Evolutionary conservation across 352 stramenopile species (phyloP), one percentile per base, ranked within the genome.

Genomic region (Detonula confervacea): DNA sequence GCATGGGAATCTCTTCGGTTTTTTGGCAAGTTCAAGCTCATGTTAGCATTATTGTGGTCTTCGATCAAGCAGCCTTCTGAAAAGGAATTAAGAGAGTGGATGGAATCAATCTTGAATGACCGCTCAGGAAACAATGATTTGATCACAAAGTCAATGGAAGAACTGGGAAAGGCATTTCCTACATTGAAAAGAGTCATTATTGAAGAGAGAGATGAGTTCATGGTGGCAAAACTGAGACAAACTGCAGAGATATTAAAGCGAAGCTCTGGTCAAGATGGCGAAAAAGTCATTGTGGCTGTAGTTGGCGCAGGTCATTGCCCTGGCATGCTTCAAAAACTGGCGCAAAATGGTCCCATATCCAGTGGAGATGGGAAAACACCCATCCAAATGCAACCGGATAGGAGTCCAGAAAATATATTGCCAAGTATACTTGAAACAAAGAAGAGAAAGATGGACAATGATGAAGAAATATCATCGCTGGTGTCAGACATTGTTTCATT

Each of bases 21-120:
- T 9, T 89, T 86, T 77, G 81, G 82, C 0, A 94, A 94, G 68
- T 75, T 86, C 11, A 92, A 92, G 76, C 66, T 93, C 1, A 56
- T 93, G 55, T 22, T 84, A 49, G 80, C 70, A 27, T 80, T 94
- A 59, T 25, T 93, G 2, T 87, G 84, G 71, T 84, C 69, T n/a
- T 89, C 77, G 0, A 81, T 92, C 14, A 47, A 56, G 35, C 86
- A 90, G 66, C 87, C 87, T 16, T 87, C 83, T 51, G 78, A 83
- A 16, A 85, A 94, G 49, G 87, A 94, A 73, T 49, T 94, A n/a
- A 54, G 69, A 64, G 85, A 91, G 56, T 94, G 80, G 81, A 90
- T 94, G 65, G 60, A 89, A 18, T 82, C 66, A 12, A 86, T 94
- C 35, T 33, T 94, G 20, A 75, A 80, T 56, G 88, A 90, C 77